Evolutionary conservation across 2,329 filamentous ascomycete species (phyloP).

Genomic region (Trichoderma arundinaceum): DNA sequence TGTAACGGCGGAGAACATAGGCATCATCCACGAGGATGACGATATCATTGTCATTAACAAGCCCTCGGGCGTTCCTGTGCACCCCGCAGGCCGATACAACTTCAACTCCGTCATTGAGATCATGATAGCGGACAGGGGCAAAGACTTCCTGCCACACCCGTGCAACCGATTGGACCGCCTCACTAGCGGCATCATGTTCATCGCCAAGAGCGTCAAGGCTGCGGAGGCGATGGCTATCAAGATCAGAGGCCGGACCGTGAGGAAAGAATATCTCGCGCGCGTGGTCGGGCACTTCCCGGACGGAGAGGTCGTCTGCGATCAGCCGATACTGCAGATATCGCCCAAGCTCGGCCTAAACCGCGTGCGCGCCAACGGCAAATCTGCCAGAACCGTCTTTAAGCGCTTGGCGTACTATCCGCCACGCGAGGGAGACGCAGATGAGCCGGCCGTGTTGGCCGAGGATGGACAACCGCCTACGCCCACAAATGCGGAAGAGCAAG

Average conservation of each 20-base stretch:
- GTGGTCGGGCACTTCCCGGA: slow-evolving; percentile 92
- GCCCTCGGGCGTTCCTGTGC: slow-evolving; percentile 91
- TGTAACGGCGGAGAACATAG: slow-evolving; percentile 79
- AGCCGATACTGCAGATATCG: slow-evolving; percentile 91
- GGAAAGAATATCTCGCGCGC: slow-evolving; percentile 93
- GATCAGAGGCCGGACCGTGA: slow-evolving; percentile 79
- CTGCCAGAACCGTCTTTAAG: slow-evolving; percentile 89
- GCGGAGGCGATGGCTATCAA: slow-evolving; percentile 79
- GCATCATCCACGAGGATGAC: slow-evolving; percentile 87
- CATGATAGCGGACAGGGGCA: slow-evolving; percentile 75
- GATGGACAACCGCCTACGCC: slow-evolving; percentile 39
- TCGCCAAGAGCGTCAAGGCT: slow-evolving; percentile 82
- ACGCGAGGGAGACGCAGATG: slow-evolving; percentile 33
- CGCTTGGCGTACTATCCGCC: slow-evolving; percentile 88
- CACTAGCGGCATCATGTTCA: slow-evolving; percentile 97
- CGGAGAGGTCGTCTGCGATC: slow-evolving; percentile 87
- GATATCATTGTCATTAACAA: slow-evolving; percentile 97
- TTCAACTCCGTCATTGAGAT: slow-evolving; percentile 96
- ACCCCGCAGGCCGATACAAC: slow-evolving; percentile 93
- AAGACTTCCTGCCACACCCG: slow-evolving; percentile 63
- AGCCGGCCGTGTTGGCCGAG: slow-evolving; percentile 6
- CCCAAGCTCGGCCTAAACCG: slow-evolving; percentile 94
- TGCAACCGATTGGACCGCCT: slow-evolving; percentile 94
- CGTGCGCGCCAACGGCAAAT: slow-evolving; percentile 90
- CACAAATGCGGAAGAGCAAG: slow-evolving; percentile 34